Conservation (phyloP, 768 basidiomycete species). For the Chalciporus piperatus region DNA sequence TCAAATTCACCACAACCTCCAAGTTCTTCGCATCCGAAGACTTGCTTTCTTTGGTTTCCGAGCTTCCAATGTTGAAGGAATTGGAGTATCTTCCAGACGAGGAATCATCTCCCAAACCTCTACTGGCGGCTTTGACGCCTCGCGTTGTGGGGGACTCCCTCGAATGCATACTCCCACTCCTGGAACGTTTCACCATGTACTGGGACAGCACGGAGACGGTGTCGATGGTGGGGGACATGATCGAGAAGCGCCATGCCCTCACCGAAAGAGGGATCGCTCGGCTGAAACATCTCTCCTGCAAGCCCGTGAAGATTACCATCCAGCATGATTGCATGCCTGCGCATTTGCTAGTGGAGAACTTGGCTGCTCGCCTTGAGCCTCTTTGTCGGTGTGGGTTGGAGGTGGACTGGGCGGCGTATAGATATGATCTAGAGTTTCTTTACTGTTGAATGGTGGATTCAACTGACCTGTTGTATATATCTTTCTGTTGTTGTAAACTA, state of each 20-base stretch:
- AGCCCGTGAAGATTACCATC: slow-evolving; percentile 11
- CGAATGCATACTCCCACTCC: slow-evolving; percentile 16
- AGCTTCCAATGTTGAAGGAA: slow-evolving; percentile 18
- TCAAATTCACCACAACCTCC: slow-evolving; percentile 20
- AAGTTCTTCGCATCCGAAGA: slow-evolving; percentile 16
- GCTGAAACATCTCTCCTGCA: slow-evolving; percentile 21
- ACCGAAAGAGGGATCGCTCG: slow-evolving; percentile 9
- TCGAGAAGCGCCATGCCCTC: slow-evolving; percentile 20
- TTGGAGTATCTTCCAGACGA: slow-evolving; percentile 25
- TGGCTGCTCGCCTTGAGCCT: slow-evolving; percentile 18
- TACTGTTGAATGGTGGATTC: slow-evolving; percentile 8
- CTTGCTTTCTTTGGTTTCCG: slow-evolving; percentile 13
- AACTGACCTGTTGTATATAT: not conserved
- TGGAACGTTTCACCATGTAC: slow-evolving; percentile 20
- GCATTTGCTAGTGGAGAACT: slow-evolving; percentile 11
- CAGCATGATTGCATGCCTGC: slow-evolving; percentile 18
- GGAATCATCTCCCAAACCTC: slow-evolving; percentile 13
- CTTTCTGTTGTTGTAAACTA: not conserved
- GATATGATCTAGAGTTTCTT: slow-evolving; percentile 19
- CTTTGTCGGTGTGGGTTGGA: slow-evolving; percentile 16
- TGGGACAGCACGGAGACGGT: slow-evolving; percentile 28
- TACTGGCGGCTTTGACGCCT: slow-evolving; percentile 25
- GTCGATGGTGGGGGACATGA: slow-evolving; percentile 23
- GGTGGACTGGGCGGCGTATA: slow-evolving; percentile 22
- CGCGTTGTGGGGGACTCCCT: slow-evolving; percentile 2